Evolutionary conservation across 2,329 filamentous ascomycete genomes (phyloP).

Genomic region (Ceratocystis alfenasii): DNA sequence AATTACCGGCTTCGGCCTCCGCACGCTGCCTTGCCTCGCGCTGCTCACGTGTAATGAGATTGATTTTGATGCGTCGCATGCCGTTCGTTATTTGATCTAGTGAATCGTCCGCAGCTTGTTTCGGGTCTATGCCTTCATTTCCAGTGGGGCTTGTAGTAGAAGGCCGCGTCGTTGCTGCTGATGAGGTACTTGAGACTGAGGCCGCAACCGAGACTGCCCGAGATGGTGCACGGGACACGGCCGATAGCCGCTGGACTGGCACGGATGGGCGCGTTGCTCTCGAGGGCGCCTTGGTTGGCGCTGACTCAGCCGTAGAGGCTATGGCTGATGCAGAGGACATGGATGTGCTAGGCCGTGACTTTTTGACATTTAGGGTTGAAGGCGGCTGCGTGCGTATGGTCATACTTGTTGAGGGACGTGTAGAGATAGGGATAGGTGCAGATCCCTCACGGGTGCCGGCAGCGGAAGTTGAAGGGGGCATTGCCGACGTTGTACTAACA

Average conservation of each 20-base stretch:
- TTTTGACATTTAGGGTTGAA: constrained; percentile 18
- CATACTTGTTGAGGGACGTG: constrained; percentile 15
- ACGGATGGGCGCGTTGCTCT: neutral
- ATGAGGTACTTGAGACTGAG: neutral
- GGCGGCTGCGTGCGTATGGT: neutral
- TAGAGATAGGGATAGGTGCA: neutral
- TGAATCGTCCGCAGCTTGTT: constrained; percentile 29
- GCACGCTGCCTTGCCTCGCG: constrained; percentile 34
- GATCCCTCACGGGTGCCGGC: neutral
- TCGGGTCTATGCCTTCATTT: neutral
- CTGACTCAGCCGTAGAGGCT: neutral
- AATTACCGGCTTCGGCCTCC: constrained; percentile 8
- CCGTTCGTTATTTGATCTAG: constrained; percentile 45
- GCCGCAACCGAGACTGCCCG: constrained; percentile 11
- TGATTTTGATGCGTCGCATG: constrained; percentile 53
- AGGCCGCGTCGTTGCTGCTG: constrained; percentile 16
- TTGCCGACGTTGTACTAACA: constrained; percentile 38
- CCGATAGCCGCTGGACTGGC: constrained; percentile 4
- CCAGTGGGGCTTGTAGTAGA: constrained; percentile 20
- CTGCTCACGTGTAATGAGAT: constrained; percentile 46
- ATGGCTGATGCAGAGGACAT: constrained; percentile 5
- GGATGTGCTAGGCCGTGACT: constrained; percentile 18
- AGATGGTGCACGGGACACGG: constrained; percentile 12
- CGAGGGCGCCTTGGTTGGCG: neutral
- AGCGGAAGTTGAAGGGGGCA: constrained; percentile 23